Evolutionary conservation across 805 yeast genomes (phyloP), one percentile per base, ranked within the genome.

Genomic region (Wickerhamomyces sydowiorum): DNA sequence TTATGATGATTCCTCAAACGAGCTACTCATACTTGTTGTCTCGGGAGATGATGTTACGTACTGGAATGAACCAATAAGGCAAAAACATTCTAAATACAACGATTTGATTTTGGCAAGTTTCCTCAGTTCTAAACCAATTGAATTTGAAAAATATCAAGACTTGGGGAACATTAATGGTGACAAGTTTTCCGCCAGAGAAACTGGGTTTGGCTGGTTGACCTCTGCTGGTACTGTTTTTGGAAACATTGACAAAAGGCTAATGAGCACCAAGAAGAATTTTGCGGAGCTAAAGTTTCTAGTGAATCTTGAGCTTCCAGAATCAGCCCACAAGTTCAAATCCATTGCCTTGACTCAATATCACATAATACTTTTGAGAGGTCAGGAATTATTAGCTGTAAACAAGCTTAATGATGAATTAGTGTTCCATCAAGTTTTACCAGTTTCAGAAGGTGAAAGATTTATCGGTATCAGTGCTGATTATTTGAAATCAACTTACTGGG

Each of bases 401-500:
- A 75, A 76, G 42, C 57, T 82, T 27, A 76, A 70, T 46, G 75
- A 73, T 42, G 61, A 72, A 37, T 54, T 71, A 5, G 75, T 73
- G 1, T 70, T 61, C 39, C 64, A 68, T 30, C 70, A 70, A 31
- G 56, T 65, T 1, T 57, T 77, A 4, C 69, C 62, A 33, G 51
- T 43, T 40, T 54, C 53, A 20, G 58, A 57, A 5, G 56, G 56
- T 35, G 75, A 70, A 36, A 52, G 57, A 22, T 55, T 73, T 36
- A 42, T 69, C 7, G 82, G 82, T 0, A 55, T 78, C 5, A 53
- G 72, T 2, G 67, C 70, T 2, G 95, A 85, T 52, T 60, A 62
- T 39, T 45, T 60, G 4, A 61, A 62, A 35, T 56, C 68, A 1
- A 86, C 98, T 0, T 85, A 68, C 51, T 93, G 99, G 99, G 61